These are phyloP conservation scores for Eimeria maxima DNA, from an alignment of 169 alveolate species.

Conservation along the genomic window DNA sequence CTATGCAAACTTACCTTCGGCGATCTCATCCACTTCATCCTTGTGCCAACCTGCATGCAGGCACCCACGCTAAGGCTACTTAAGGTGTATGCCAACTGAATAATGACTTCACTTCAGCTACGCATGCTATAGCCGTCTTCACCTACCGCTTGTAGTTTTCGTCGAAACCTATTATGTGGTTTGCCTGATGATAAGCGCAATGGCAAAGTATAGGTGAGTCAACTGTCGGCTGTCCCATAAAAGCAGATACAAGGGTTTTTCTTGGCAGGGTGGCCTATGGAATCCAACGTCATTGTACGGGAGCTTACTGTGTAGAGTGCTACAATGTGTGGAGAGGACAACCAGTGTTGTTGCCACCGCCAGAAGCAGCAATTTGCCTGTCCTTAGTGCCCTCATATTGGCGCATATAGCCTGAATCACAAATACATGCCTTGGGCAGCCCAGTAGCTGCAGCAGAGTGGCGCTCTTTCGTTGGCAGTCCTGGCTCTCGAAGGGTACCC, in stretches of 20 bases:
- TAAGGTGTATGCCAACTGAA: background rate
- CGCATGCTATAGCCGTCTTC: background rate
- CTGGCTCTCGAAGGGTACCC: background rate
- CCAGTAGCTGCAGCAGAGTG: background rate
- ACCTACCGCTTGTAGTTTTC: background rate
- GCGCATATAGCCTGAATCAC: background rate
- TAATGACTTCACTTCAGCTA: background rate
- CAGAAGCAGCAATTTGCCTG: constrained; percentile 29
- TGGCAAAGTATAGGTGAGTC: too few species aligned
- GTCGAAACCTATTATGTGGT: constrained; percentile 45
- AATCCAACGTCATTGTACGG: background rate
- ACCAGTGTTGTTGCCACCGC: constrained; percentile 35
- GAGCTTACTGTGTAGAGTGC: constrained; percentile 57
- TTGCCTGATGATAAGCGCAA: constrained; percentile 22
- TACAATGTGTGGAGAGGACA: background rate
- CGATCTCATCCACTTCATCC: background rate
- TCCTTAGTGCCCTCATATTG: background rate
- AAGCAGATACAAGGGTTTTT: background rate
- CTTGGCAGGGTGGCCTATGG: background rate
- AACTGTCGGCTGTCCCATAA: too few species aligned
- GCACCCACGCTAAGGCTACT: background rate
- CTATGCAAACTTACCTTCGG: background rate
- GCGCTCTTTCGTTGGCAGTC: background rate
- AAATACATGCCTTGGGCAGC: background rate
- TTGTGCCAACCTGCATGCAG: background rate